These are phyloP conservation scores for Exsudoporus floridanus DNA, from an alignment of 1,284 basidiomycete genomes.

Conservation along the genomic window DNA sequence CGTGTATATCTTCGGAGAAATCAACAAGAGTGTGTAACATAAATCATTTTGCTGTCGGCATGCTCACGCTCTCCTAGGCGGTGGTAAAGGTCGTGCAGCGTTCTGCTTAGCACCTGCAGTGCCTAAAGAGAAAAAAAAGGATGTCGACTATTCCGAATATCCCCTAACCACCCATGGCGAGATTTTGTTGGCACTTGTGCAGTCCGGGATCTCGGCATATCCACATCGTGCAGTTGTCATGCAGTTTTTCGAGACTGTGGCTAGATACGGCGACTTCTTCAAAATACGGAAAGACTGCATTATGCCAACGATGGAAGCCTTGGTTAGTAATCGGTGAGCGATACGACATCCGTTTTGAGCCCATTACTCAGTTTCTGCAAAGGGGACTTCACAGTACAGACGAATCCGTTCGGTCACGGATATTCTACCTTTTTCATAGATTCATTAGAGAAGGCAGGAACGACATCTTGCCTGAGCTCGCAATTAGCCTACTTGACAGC, in stretches of 20 bases:
- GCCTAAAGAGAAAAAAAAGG: slow-evolving; percentile 64
- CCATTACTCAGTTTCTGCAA: slow-evolving; percentile 9
- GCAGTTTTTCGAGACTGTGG: slow-evolving; percentile 92
- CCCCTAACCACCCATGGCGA: slow-evolving; percentile 91
- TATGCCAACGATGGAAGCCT: slow-evolving; percentile 82
- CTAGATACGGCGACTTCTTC: slow-evolving; percentile 96
- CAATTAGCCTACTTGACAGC: slow-evolving; percentile 69
- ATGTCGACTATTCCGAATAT: slow-evolving; percentile 78
- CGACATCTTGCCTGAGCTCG: slow-evolving; percentile 77
- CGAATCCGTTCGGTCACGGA: slow-evolving; percentile 70
- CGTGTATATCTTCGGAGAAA: slow-evolving; percentile 92
- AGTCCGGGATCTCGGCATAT: slow-evolving; percentile 81
- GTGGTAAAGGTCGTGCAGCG: slow-evolving; percentile 71
- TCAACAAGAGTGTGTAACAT: slow-evolving; percentile 66
- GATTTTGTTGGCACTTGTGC: slow-evolving; percentile 81
- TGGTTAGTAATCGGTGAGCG: slow-evolving; percentile 79
- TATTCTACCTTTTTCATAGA: slow-evolving; percentile 91
- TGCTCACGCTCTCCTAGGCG: slow-evolving; percentile 42
- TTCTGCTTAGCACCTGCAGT: slow-evolving; percentile 70
- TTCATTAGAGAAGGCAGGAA: slow-evolving; percentile 86
- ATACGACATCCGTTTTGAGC: not conserved
- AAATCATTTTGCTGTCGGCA: not conserved
- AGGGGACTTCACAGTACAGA: slow-evolving; percentile 89
- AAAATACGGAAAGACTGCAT: slow-evolving; percentile 87
- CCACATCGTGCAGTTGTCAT: slow-evolving; percentile 88